Percentiles rank a stretch among this genome's conserved stretches.
These are phyloP conservation scores for Xylariaceae sp. DNA, from an alignment of 2,329 filamentous ascomycete genomes.

Conservation along the genomic window DNA sequence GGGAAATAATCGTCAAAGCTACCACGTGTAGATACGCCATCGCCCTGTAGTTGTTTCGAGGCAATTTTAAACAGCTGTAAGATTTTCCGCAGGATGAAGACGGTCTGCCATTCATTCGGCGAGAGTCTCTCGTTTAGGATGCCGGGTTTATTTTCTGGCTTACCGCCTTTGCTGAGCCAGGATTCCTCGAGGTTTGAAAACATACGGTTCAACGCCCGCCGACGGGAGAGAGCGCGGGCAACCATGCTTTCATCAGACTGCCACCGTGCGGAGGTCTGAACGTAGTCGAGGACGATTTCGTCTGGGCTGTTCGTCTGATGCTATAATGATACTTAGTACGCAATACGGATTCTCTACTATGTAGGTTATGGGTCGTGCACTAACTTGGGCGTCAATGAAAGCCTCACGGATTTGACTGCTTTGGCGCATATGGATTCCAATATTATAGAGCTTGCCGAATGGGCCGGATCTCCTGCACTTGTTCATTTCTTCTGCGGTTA, in stretches of 20 bases:
- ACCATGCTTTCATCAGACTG: background rate
- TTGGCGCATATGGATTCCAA: background rate
- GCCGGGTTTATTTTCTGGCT: background rate
- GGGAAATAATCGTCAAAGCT: constrained; percentile 1
- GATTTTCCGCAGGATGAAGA: background rate
- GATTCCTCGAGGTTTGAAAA: background rate
- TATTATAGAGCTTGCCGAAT: constrained; percentile 1
- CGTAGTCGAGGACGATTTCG: background rate
- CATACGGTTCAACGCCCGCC: background rate
- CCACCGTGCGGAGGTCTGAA: background rate
- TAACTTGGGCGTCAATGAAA: background rate
- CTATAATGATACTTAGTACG: background rate
- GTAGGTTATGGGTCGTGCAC: background rate
- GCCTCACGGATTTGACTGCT: background rate
- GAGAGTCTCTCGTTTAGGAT: background rate
- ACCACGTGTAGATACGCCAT: background rate
- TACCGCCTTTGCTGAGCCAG: background rate
- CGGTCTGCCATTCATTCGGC: constrained; percentile 1
- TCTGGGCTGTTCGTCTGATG: background rate
- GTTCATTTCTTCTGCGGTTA: background rate
- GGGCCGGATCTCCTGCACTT: background rate
- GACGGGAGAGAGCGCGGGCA: background rate
- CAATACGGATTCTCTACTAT: too few relatives aligned
- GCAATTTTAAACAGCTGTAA: background rate
- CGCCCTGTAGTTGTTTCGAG: background rate